Evolutionary conservation across 2,329 filamentous ascomycete genomes (phyloP).

Genomic region (Colletotrichum gigasporum): DNA sequence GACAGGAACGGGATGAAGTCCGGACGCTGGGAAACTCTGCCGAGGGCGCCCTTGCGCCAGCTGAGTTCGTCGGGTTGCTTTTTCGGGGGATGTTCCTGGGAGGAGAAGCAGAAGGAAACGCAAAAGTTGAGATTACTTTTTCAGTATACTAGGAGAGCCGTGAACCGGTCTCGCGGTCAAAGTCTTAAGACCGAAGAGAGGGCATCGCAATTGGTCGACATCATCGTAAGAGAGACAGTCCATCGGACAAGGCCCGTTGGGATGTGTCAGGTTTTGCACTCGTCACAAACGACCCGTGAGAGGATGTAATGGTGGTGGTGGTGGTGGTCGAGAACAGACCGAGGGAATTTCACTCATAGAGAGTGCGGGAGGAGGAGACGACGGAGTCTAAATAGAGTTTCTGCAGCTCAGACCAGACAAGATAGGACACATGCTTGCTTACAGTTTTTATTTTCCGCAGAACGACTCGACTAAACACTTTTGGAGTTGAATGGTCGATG

Average conservation of each 20-base stretch:
- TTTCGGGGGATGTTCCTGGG: not conserved
- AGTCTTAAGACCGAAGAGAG: not conserved
- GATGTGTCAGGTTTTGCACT: conserved; percentile 3
- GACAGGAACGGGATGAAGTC: not conserved
- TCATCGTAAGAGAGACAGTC: not conserved
- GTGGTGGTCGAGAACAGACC: conserved; percentile 3
- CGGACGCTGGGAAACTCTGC: not conserved
- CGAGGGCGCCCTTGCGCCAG: not conserved
- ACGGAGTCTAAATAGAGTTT: conserved; percentile 28
- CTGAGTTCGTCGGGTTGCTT: not conserved
- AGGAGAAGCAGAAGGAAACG: not conserved
- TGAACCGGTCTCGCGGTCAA: not conserved
- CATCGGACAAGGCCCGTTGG: not conserved
- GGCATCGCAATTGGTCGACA: too few relatives aligned
- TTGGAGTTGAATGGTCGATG: not conserved
- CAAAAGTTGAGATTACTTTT: not conserved
- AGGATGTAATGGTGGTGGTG: not conserved
- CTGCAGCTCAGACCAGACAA: not conserved
- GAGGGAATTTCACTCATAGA: not conserved
- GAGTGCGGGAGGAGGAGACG: not conserved
- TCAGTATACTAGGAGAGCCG: not conserved
- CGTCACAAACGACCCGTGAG: not conserved
- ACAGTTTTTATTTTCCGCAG: not conserved
- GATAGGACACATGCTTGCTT: not conserved
- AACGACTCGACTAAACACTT: not conserved